These are phyloP conservation scores for Suillus spraguei DNA, from an alignment of 768 basidiomycete species.

Conservation along the genomic window DNA sequence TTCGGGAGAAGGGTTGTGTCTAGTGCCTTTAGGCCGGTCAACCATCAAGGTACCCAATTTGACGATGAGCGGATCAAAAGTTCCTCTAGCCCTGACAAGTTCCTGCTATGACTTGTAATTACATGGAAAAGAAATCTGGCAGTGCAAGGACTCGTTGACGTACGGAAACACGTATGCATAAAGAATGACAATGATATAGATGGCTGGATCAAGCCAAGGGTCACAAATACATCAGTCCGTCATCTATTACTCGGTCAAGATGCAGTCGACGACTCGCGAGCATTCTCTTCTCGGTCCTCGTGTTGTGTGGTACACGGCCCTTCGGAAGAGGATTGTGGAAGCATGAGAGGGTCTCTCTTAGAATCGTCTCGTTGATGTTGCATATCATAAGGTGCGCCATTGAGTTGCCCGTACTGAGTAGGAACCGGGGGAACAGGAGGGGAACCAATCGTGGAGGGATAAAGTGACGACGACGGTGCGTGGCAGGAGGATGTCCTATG, in stretches of 20 bases:
- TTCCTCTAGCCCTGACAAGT: neutral
- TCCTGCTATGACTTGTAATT: neutral
- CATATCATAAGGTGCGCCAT: neutral
- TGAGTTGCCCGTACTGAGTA: constrained; percentile 9
- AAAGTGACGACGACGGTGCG: neutral
- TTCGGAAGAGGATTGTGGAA: too few species aligned
- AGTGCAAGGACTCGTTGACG: neutral
- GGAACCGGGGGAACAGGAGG: constrained; percentile 30
- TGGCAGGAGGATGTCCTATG: constrained; percentile 2
- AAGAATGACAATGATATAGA: neutral
- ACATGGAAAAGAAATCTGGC: neutral
- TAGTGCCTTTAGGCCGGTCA: neutral
- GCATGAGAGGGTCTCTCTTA: neutral
- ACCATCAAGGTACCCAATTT: neutral
- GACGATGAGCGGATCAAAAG: neutral
- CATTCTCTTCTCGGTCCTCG: neutral
- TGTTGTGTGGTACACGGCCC: neutral
- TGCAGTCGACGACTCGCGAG: neutral
- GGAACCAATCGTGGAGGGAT: constrained; percentile 5
- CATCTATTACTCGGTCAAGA: neutral
- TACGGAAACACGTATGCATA: neutral
- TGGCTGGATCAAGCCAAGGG: neutral
- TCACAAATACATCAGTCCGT: neutral
- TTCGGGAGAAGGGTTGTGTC: neutral
- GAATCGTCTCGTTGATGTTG: constrained; percentile 9